phyloP scores from a whole-genome alignment of 495 filamentous ascomycete genomes.

The Darksidea phi region DNA sequence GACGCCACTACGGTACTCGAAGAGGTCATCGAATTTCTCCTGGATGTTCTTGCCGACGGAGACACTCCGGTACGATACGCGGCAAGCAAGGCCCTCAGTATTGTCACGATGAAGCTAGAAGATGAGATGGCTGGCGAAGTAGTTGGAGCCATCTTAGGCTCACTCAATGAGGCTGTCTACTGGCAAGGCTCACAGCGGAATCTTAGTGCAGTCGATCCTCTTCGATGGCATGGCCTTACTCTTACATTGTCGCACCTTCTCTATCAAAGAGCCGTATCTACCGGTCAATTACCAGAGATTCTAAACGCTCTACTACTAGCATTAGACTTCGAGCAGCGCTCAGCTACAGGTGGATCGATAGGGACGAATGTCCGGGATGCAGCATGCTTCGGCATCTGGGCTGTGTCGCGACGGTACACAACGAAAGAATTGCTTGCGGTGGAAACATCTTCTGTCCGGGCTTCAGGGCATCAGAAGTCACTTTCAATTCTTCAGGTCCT shows the following conservation, averaged over 20 bases:
- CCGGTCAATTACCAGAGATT: constrained; percentile 63
- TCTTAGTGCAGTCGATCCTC: constrained; percentile 68
- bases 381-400: constrained; percentile 93
- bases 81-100: constrained; percentile 86
- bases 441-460: constrained; percentile 37
- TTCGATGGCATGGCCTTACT: constrained; percentile 88
- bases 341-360: constrained; percentile 73
- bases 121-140: constrained; percentile 78
- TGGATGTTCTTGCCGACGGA: constrained; percentile 70
- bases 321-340: constrained; percentile 81
- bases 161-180: constrained; percentile 74
- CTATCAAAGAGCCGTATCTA: constrained; percentile 71
- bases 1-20: constrained; percentile 53
- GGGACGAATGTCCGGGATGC: constrained; percentile 96
- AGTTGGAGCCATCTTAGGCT: constrained; percentile 76
- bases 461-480: constrained; percentile 8
- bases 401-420: constrained; percentile 80
- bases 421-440: constrained; percentile 73
- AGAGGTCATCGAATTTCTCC: constrained; percentile 67
- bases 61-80: constrained; percentile 87
- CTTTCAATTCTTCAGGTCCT: constrained; percentile 68
- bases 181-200: constrained; percentile 59
- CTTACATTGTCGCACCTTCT: constrained; percentile 83
- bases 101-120: constrained; percentile 76
- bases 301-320: constrained; percentile 69